Conservation (phyloP, 805 yeast genomes). For the Ascoidea rubescens region DNA sequence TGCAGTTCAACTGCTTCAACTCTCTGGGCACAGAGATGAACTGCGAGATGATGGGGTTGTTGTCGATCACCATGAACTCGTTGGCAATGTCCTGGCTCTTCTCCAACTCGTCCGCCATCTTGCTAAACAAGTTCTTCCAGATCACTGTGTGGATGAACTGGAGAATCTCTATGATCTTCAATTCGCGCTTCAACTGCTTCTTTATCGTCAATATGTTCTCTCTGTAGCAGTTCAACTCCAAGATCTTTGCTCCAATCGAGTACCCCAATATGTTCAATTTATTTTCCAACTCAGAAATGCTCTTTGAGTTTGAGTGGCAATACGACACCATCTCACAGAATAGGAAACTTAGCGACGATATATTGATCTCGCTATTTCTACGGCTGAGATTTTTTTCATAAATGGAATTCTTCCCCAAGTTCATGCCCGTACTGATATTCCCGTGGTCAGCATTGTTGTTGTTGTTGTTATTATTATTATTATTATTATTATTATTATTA, state of each 20-base stretch:
- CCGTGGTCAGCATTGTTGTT: constrained; percentile 14
- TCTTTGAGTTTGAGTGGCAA: constrained; percentile 45
- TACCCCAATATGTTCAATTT: constrained; percentile 64
- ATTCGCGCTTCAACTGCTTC: constrained; percentile 49
- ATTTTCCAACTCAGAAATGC: constrained; percentile 51
- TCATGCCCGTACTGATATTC: constrained; percentile 17
- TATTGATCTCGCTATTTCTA: constrained; percentile 50
- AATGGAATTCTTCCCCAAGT: constrained; percentile 19
- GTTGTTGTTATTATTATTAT: constrained; percentile 7
- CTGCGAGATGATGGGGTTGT: constrained; percentile 54
- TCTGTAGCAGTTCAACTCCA: constrained; percentile 56
- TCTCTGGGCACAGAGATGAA: constrained; percentile 72
- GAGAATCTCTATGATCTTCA: constrained; percentile 47
- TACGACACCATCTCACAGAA: constrained; percentile 60
- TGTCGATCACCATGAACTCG: constrained; percentile 59
- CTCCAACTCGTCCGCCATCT: constrained; percentile 61
- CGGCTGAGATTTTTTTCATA: constrained; percentile 61
- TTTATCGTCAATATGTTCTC: constrained; percentile 32
- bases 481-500: neutral
- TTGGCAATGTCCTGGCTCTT: constrained; percentile 53
- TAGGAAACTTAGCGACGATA: constrained; percentile 53
- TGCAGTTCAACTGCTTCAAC: constrained; percentile 62
- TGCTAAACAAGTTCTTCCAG: constrained; percentile 66
- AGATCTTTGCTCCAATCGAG: constrained; percentile 55
- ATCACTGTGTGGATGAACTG: constrained; percentile 61